A percentile compares a stretch with the other conserved stretches of the same genome.
Conservation (phyloP, 345 rosid genomes). For the Eucalyptus curtisii region DNA sequence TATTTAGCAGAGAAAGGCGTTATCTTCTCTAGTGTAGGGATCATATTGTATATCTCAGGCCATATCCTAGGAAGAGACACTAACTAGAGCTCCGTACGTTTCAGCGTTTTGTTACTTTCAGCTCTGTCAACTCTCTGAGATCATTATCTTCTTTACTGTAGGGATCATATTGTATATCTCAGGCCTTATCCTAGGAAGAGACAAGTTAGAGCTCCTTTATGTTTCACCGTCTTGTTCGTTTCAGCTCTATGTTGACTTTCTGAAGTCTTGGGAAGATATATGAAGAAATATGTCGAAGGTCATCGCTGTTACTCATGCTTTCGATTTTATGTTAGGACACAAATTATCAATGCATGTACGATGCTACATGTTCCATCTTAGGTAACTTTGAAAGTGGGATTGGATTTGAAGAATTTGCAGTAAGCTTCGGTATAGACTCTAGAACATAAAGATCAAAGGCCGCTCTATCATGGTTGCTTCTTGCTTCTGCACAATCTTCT, state of each 20-base stretch:
- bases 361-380: not conserved
- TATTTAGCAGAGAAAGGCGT: not conserved
- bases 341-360: not conserved
- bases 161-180: not conserved
- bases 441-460: not conserved
- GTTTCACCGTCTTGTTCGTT: not conserved
- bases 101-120: not conserved
- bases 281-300: not conserved
- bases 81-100: not conserved
- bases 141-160: not conserved
- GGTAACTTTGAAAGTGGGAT: not conserved
- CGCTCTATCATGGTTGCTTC: not conserved
- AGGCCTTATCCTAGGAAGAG: not conserved
- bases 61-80: not conserved
- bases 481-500: not conserved
- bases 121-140: not conserved
- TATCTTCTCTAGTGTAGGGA: not conserved
- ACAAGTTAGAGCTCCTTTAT: not conserved
- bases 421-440: not conserved
- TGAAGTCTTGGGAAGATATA: not conserved
- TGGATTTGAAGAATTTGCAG: not conserved
- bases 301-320: not conserved
- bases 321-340: not conserved
- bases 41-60: not conserved
- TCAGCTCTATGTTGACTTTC: not conserved